Evolutionary conservation across 75 land plant genomes (phyloP).

Genomic region (Pinus taeda): DNA sequence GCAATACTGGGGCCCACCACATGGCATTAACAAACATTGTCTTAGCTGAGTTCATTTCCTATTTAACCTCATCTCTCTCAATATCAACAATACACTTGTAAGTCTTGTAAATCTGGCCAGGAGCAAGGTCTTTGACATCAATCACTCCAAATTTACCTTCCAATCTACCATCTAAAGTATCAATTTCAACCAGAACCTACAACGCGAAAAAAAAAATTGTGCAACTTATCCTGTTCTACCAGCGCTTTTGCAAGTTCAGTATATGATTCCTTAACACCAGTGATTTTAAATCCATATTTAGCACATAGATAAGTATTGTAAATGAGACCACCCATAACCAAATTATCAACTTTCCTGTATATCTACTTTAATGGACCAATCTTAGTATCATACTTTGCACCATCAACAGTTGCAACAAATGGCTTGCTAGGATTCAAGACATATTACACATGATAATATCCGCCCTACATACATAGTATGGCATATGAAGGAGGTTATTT

Average conservation of each 20-base stretch:
- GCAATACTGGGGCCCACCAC: too few relatives aligned
- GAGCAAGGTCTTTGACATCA: conserved; percentile 25
- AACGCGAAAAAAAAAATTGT: conserved; percentile 41
- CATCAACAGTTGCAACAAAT: conserved; percentile 48
- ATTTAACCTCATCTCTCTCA: conserved; percentile 21
- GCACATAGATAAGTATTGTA: conserved; percentile 56
- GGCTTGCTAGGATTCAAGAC: conserved; percentile 34
- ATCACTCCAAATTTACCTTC: conserved; percentile 43
- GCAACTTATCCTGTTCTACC: conserved; percentile 37
- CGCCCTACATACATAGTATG: conserved; percentile 37
- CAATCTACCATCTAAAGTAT: conserved; percentile 30
- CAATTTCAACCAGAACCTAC: conserved; percentile 31
- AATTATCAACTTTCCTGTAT: conserved; percentile 9
- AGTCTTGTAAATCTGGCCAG: conserved; percentile 10
- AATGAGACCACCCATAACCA: conserved; percentile 41
- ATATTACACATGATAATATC: conserved; percentile 33
- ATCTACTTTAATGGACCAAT: conserved; percentile 40
- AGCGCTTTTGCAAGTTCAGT: conserved; percentile 45
- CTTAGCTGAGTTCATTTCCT: conserved; percentile 13
- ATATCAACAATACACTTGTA: conserved; percentile 42
- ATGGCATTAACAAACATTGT: too few relatives aligned
- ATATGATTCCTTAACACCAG: conserved; percentile 48
- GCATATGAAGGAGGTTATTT: too few relatives aligned
- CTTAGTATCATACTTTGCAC: conserved; percentile 53
- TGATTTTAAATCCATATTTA: conserved; percentile 46